phyloP scores from a whole-genome alignment of 129 eudicot genomes.

The Flaveria bidentis region DNA sequence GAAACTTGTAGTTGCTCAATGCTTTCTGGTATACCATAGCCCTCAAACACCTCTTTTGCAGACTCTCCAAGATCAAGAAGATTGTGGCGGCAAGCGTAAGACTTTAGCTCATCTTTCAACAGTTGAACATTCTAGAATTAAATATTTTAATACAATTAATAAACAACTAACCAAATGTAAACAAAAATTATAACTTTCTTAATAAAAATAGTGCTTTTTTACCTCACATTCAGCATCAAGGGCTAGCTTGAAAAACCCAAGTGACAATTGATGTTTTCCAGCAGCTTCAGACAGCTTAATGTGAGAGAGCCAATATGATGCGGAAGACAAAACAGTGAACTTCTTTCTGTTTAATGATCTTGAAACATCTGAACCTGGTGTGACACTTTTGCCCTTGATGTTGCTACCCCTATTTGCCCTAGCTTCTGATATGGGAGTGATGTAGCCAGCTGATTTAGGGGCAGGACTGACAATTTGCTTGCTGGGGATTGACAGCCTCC shows the following conservation, averaged over 20 bases:
- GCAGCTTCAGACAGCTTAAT: constrained; percentile 86
- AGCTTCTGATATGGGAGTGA: constrained; percentile 80
- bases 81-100: constrained; percentile 59
- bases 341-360: constrained; percentile 56
- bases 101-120: constrained; percentile 69
- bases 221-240: constrained; percentile 88
- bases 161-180: not conserved
- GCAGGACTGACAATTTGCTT: constrained; percentile 66
- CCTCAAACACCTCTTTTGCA: constrained; percentile 54
- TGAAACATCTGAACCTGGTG: constrained; percentile 71
- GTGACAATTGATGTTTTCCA: constrained; percentile 75
- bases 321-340: constrained; percentile 64
- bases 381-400: constrained; percentile 43
- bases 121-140: constrained; percentile 48
- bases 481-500: constrained; percentile 76
- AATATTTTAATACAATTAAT: constrained; percentile 1
- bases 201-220: constrained; percentile 2
- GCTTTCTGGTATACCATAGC: constrained; percentile 57
- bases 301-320: constrained; percentile 91
- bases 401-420: constrained; percentile 47
- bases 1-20: constrained; percentile 71
- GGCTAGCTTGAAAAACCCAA: constrained; percentile 93
- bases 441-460: constrained; percentile 44
- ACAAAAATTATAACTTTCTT: not conserved
- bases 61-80: constrained; percentile 61